Evolutionary conservation across 345 rosid genomes (phyloP).

Genomic region (Hevea brasiliensis): DNA sequence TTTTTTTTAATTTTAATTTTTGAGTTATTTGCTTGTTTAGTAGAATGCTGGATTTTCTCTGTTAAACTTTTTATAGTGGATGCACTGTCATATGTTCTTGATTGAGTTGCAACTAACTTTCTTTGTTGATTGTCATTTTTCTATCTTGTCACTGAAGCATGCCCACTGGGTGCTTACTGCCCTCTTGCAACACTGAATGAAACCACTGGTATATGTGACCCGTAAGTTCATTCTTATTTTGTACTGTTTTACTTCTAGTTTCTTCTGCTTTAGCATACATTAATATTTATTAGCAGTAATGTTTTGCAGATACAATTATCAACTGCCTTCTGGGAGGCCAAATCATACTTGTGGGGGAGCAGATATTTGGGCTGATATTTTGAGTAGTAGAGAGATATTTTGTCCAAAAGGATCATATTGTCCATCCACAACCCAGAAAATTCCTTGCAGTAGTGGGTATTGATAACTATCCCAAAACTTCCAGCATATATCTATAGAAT

Average conservation of each 20-base stretch:
- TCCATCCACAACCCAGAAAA: constrained; percentile 69
- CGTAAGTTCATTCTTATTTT: constrained; percentile 61
- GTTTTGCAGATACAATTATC: constrained; percentile 81
- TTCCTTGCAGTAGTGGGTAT: constrained; percentile 88
- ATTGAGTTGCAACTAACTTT: background rate
- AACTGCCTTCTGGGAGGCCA: constrained; percentile 68
- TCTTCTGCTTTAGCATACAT: constrained; percentile 27
- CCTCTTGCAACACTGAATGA: constrained; percentile 68
- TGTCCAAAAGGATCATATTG: constrained; percentile 93
- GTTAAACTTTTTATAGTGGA: background rate
- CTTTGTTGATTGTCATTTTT: background rate
- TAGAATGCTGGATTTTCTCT: background rate
- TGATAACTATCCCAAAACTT: constrained; percentile 41
- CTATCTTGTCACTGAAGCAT: constrained; percentile 55
- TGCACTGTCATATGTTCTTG: background rate
- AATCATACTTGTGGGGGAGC: constrained; percentile 96
- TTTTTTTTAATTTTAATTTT: background rate
- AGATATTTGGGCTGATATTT: constrained; percentile 83
- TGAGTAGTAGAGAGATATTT: constrained; percentile 75
- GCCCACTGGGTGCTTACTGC: constrained; percentile 92
- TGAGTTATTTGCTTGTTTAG: too few species aligned
- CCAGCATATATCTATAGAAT: constrained; percentile 25
- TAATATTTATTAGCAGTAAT: constrained; percentile 48
- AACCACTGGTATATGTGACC: constrained; percentile 87
- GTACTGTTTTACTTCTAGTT: constrained; percentile 1